Evolutionary conservation across 2,329 filamentous ascomycete genomes (phyloP).

Genomic region (Microascus cirrosus): DNA sequence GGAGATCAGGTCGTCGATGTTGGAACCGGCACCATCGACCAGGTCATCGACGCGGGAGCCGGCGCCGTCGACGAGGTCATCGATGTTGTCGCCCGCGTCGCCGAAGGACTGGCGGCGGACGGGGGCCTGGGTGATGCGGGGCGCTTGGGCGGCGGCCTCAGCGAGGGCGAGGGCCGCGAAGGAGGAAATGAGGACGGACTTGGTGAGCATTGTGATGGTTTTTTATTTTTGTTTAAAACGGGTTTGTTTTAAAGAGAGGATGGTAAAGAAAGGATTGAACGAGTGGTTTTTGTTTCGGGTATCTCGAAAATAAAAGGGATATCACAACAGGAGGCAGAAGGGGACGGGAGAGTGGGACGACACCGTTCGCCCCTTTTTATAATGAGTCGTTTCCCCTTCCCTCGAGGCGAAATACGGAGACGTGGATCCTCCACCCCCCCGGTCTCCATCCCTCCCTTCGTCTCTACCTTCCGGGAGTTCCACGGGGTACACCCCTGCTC

Average conservation of each 20-base stretch:
- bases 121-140: conserved; percentile 8
- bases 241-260: background rate
- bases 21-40: conserved; percentile 4
- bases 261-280: background rate
- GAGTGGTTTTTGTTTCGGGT: background rate
- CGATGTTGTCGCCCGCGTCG: conserved; percentile 5
- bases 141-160: conserved; percentile 5
- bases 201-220: conserved; percentile 7
- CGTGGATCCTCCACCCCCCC: too few relatives aligned
- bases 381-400: background rate
- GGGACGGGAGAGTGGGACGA: background rate
- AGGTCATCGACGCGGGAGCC: conserved; percentile 1
- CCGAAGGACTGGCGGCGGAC: background rate
- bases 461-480: too few relatives aligned
- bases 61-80: conserved; percentile 4
- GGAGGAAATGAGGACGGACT: conserved; percentile 6
- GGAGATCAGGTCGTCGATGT: conserved; percentile 3
- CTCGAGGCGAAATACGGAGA: too few relatives aligned
- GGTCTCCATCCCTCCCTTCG: too few relatives aligned
- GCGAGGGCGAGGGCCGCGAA: conserved; percentile 7
- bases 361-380: background rate
- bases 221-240: background rate
- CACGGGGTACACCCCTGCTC: too few relatives aligned
- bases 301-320: background rate
- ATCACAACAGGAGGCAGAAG: background rate